Conservation (phyloP, 1,284 basidiomycete genomes). For the Microbotryum silenes-acaulis region DNA sequence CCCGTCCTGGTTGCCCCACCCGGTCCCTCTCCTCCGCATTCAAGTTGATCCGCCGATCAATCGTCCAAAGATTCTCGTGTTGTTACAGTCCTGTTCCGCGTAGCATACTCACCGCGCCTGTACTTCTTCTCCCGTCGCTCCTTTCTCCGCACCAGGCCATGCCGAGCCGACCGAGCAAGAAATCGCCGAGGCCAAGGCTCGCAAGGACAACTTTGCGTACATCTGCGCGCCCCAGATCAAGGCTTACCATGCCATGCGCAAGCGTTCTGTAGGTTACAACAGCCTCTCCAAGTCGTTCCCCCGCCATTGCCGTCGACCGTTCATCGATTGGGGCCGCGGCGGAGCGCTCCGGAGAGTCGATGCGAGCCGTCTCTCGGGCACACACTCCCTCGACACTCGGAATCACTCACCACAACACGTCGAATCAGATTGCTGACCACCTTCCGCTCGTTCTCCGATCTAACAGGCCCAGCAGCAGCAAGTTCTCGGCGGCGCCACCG, state of each 20-base stretch:
- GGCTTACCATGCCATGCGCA: slow-evolving; percentile 39
- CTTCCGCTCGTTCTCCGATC: not conserved
- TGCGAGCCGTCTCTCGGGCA: not conserved
- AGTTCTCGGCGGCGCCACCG: slow-evolving; percentile 34
- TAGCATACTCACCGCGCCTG: not conserved
- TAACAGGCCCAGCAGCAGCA: slow-evolving; percentile 25
- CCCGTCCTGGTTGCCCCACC: slow-evolving; percentile 2
- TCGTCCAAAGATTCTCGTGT: not conserved
- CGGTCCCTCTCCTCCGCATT: not conserved
- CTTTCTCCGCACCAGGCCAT: slow-evolving; percentile 32
- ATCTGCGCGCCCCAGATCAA: slow-evolving; percentile 42
- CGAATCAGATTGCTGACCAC: not conserved
- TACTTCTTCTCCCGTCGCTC: not conserved
- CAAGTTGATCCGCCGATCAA: not conserved
- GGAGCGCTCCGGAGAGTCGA: not conserved
- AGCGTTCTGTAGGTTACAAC: slow-evolving; percentile 35
- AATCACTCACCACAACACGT: not conserved
- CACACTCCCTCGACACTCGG: no score
- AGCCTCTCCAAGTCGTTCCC: no score
- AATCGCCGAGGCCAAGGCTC: slow-evolving; percentile 36
- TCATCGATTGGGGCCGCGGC: no score
- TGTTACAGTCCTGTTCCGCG: not conserved
- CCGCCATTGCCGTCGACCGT: no score
- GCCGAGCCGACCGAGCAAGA: slow-evolving; percentile 36
- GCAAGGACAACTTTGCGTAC: slow-evolving; percentile 38